Base-by-base conservation (phyloP, 2,329 filamentous ascomycete genomes). In the Lachnellula subtilissima region DNA sequence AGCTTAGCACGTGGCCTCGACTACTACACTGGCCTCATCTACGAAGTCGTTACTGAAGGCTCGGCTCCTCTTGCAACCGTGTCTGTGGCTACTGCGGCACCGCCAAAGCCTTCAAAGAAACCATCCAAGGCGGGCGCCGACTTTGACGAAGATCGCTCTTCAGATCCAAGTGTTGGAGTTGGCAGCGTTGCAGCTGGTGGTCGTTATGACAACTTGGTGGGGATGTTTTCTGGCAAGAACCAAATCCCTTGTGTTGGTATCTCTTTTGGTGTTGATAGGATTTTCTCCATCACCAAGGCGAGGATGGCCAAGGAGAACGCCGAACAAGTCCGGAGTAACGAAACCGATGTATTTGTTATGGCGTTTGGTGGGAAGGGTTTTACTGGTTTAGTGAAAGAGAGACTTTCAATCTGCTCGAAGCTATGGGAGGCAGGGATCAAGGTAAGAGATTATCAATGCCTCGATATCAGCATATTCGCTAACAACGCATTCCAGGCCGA, bases 331-430 rank as follows among this genome's bases (percentile, higher is more conserved):
- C 78, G 88, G 61, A 79, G 80, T 61, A 91, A 86, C 67, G 88
- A 94, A 65, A 87, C 92, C 2, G 92, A 97, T 69, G 91, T 92
- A 47, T 97, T 85, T 73, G 88, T 97, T 67, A 97, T 97, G 91
- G 91, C 91, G 0, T 91, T 97, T 68, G 92, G 91, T 53, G 88
- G 89, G 52, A 93, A 92, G 74, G 88, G 86, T 19, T 93, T 92
- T 72, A 87, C 81, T 15, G 91, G 90, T 47, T 78, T 95, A 61
- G 75, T 96, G 53, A 84, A 85, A 63, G 88, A 97, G 77, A 87
- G 93, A 62, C 92, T 97, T 84, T 77, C 84, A 25, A 81, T 97
- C 39, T 86, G 87, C 57, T 81, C 84, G 62, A 79, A 79, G 62
- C 77, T 97, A 50, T 95, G 93, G 91, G 85, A 91, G 64, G 90